Percentiles rank a stretch among this genome's conserved stretches.
Conservation (phyloP, 306 rosid species). For the Macrotyloma uniflorum region DNA sequence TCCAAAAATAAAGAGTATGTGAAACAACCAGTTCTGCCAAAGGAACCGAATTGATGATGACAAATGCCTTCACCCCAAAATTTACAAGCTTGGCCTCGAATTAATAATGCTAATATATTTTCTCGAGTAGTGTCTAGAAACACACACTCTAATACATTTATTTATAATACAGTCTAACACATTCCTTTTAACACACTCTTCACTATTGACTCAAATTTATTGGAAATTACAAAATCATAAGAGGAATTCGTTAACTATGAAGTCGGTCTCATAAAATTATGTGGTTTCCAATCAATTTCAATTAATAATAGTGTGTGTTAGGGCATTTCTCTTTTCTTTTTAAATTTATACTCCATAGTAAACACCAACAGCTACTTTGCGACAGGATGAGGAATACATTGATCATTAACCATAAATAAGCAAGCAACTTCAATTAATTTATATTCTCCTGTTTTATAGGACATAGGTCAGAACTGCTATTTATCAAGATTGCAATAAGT, state of each 20-base stretch:
- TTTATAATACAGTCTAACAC: too few relatives aligned
- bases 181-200: too few relatives aligned
- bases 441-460: neutral
- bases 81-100: neutral
- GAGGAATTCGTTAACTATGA: too few relatives aligned
- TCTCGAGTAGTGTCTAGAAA: neutral
- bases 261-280: neutral
- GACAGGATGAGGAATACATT: neutral
- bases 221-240: too few relatives aligned
- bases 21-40: slow-evolving; percentile 15
- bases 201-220: too few relatives aligned
- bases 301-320: neutral
- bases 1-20: neutral
- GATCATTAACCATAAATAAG: neutral
- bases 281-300: neutral
- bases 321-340: neutral
- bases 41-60: neutral
- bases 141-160: neutral
- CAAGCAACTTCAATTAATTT: slow-evolving; percentile 4
- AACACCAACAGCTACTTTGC: slow-evolving; percentile 7
- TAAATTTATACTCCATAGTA: neutral
- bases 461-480: neutral
- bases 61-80: neutral
- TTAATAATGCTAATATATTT: neutral
- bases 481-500: neutral